Evolutionary conservation across 2,329 filamentous ascomycete species (phyloP), one percentile per base, ranked within the genome.

Genomic region (Xylariaceae sp.): DNA sequence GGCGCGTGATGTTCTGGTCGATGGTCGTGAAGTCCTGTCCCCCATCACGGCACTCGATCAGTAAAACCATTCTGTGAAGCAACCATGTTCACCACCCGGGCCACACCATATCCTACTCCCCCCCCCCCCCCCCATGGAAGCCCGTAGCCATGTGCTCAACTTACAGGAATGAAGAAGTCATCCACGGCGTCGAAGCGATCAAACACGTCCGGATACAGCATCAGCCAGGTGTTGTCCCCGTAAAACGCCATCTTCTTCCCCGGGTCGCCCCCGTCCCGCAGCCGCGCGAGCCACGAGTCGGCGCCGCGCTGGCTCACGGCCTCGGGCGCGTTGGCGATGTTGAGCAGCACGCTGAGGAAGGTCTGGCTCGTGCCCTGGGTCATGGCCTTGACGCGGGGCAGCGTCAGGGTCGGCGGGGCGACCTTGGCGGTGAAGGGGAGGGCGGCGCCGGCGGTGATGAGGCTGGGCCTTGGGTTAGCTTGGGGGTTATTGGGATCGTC

Each of bases 161-260:
- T n/a, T n/a, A n/a, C n/a, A n/a, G n/a, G n/a, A n/a, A n/a, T n/a
- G n/a, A n/a, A n/a, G n/a, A n/a, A n/a, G n/a, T n/a, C n/a, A n/a
- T n/a, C n/a, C n/a, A n/a, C n/a, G 36, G 50, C 83, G 64, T 89
- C 85, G 38, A 73, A 67, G 26, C 83, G 74, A 43, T 72, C 68
- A 60, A 88, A 89, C 54, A 81, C 82, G 24, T 72, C 73, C 3
- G 84, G 85, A 57, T 88, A 88, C 29, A 89, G 69, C 62, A 86
- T 86, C 49, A 87, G 65, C 85, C 85, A 89, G 17, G 83, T 87
- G 60, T 89, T 84, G 57, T 87, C 84, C 41, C 85, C 85, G 57
- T 85, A 87, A 78, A 88, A 87, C 56, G 86, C 70, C 47, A 87
- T 68, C 44, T 78, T 79, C 39, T 44, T 44, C 12, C 42, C 18